phyloP scores from a whole-genome alignment of 2,329 filamentous ascomycete species.

The Diaporthe citri region DNA sequence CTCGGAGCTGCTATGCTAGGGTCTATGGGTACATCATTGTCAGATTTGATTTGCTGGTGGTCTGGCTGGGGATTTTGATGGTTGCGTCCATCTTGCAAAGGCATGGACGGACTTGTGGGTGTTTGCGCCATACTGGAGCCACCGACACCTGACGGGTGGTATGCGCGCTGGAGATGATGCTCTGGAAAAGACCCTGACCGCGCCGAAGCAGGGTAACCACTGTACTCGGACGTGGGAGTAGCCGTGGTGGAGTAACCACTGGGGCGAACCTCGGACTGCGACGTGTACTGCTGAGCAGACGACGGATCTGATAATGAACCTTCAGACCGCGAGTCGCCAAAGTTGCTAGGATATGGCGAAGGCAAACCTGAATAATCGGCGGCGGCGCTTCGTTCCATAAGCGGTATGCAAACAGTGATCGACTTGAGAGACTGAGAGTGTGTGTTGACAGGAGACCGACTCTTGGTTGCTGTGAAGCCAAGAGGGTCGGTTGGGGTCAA shows the following conservation, averaged over 20 bases:
- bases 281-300: conserved; percentile 91
- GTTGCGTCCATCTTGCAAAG: conserved; percentile 84
- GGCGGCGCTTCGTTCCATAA: conserved; percentile 73
- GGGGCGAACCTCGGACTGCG: conserved; percentile 83
- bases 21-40: conserved; percentile 99
- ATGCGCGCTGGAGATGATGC: conserved; percentile 82
- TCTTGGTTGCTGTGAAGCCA: conserved; percentile 17
- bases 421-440: neutral
- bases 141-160: conserved; percentile 82
- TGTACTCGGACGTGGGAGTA: conserved; percentile 92
- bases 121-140: conserved; percentile 94
- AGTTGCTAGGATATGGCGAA: conserved; percentile 76
- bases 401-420: conserved; percentile 25
- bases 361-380: conserved; percentile 85
- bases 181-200: conserved; percentile 89
- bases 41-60: conserved; percentile 85
- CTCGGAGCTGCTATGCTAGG: conserved; percentile 94
- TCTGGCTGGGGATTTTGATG: conserved; percentile 76
- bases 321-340: conserved; percentile 84
- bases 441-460: conserved; percentile 39
- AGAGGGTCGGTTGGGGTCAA: conserved; percentile 21
- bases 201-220: conserved; percentile 79
- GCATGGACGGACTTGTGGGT: conserved; percentile 96
- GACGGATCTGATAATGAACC: conserved; percentile 83
- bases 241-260: conserved; percentile 79